Conservation (phyloP, 2,329 filamentous ascomycete species). For the Epicoccum nigrum region DNA sequence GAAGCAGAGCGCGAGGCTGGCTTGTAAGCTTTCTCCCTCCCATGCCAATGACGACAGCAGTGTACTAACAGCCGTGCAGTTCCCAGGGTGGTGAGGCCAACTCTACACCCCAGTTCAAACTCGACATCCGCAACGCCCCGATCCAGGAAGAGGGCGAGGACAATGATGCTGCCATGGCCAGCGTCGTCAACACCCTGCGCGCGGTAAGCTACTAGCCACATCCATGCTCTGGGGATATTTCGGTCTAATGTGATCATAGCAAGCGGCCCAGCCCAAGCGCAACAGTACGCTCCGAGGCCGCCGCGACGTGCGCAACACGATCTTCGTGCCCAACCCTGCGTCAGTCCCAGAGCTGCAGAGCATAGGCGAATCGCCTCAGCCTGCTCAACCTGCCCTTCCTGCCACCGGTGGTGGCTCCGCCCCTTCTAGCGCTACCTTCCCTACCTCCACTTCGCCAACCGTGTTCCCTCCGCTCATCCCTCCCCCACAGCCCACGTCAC, state of each 20-base stretch:
- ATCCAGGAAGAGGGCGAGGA: slow-evolving; percentile 79
- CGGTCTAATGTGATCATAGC: slow-evolving; percentile 48
- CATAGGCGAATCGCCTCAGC: slow-evolving; percentile 43
- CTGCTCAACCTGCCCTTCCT: slow-evolving; percentile 33
- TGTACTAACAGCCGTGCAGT: slow-evolving; percentile 19
- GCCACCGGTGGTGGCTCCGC: slow-evolving; percentile 20
- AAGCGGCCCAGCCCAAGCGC: slow-evolving; percentile 60
- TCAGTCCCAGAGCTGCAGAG: slow-evolving; percentile 47
- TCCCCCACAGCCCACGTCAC: slow-evolving; percentile 43
- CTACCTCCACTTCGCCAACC: slow-evolving; percentile 9
- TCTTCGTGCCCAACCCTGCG: slow-evolving; percentile 70
- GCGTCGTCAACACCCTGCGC: slow-evolving; percentile 74
- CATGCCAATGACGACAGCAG: background rate
- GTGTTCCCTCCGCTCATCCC: slow-evolving; percentile 25
- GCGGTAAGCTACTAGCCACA: slow-evolving; percentile 52
- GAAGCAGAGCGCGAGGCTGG: slow-evolving; percentile 71
- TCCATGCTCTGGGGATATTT: background rate
- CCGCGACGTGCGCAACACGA: slow-evolving; percentile 88
- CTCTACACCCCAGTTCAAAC: slow-evolving; percentile 66
- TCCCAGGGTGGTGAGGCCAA: slow-evolving; percentile 33
- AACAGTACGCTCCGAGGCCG: slow-evolving; percentile 82
- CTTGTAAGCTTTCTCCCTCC: slow-evolving; percentile 32
- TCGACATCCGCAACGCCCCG: slow-evolving; percentile 79
- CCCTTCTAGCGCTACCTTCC: slow-evolving; percentile 23
- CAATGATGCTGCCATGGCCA: slow-evolving; percentile 74